Percentiles rank a stretch among this genome's conserved stretches.
Evolutionary conservation across 257 asterid genomes (phyloP).

Genomic region (Orobanche coerulescens): DNA sequence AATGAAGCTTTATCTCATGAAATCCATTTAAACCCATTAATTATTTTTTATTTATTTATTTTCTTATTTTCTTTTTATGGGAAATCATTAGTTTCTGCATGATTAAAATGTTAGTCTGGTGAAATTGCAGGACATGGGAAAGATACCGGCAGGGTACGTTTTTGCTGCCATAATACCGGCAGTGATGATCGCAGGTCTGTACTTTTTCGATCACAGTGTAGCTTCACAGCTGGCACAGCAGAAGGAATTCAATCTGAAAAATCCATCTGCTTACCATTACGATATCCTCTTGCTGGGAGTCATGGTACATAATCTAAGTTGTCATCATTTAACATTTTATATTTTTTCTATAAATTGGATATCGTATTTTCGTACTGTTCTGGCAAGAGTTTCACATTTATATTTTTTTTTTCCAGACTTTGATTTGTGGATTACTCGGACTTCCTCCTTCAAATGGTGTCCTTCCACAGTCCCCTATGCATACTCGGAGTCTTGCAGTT

Average conservation of each 20-base stretch:
- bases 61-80: too few relatives aligned
- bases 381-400: background rate
- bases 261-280: slow-evolving; percentile 79
- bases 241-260: slow-evolving; percentile 77
- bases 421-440: slow-evolving; percentile 91
- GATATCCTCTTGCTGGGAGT: slow-evolving; percentile 70
- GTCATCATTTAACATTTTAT: background rate
- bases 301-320: slow-evolving; percentile 42
- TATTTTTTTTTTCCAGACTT: slow-evolving; percentile 42
- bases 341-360: background rate
- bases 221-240: slow-evolving; percentile 93
- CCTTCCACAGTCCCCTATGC: slow-evolving; percentile 99
- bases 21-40: background rate
- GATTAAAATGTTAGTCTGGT: background rate
- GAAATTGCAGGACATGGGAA: slow-evolving; percentile 72
- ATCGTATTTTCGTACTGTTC: background rate
- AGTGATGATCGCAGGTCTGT: slow-evolving; percentile 75
- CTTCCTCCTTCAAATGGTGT: slow-evolving; percentile 98
- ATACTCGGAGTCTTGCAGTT: slow-evolving; percentile 86
- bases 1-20: background rate
- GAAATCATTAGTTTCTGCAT: background rate
- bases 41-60: background rate
- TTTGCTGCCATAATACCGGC: slow-evolving; percentile 89
- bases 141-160: slow-evolving; percentile 50
- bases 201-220: slow-evolving; percentile 89